A percentile compares a stretch with the other conserved stretches of the same genome.
Conservation (phyloP, 768 basidiomycete species). For the Trametes cubensis region DNA sequence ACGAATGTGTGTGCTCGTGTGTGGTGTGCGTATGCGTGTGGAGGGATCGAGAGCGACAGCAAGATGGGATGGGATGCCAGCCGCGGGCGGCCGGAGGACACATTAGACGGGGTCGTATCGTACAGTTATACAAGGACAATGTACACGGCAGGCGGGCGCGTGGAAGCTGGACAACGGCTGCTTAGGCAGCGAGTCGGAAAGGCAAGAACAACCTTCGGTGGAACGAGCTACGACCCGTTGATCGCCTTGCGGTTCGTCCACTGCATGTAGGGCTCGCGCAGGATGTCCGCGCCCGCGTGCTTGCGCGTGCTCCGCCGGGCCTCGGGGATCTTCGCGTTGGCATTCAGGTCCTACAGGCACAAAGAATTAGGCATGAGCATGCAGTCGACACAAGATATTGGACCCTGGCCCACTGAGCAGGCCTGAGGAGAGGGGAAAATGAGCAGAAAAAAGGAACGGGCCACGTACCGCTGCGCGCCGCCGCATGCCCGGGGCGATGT, state of each 20-base stretch:
- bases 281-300: slow-evolving; percentile 59
- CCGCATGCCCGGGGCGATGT: slow-evolving; percentile 77
- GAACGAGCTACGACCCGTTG: slow-evolving; percentile 33
- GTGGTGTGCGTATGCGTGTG: background rate
- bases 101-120: slow-evolving; percentile 3
- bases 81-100: background rate
- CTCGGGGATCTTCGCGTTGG: slow-evolving; percentile 72
- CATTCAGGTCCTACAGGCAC: slow-evolving; percentile 61
- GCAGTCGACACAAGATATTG: background rate
- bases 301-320: slow-evolving; percentile 77
- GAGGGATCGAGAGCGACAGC: no score
- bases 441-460: background rate
- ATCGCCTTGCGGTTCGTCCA: slow-evolving; percentile 83
- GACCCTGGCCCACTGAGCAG: background rate
- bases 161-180: background rate
- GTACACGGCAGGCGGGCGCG: background rate
- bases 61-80: no score
- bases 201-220: background rate
- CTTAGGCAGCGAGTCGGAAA: background rate
- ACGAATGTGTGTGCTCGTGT: no score
- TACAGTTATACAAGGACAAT: background rate
- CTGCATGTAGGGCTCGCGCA: slow-evolving; percentile 83
- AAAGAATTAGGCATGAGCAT: background rate
- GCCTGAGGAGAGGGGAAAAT: background rate
- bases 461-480: slow-evolving; percentile 71